These are phyloP conservation scores for Cyamopsis tetragonoloba DNA, from an alignment of 306 rosid species.

Conservation along the genomic window DNA sequence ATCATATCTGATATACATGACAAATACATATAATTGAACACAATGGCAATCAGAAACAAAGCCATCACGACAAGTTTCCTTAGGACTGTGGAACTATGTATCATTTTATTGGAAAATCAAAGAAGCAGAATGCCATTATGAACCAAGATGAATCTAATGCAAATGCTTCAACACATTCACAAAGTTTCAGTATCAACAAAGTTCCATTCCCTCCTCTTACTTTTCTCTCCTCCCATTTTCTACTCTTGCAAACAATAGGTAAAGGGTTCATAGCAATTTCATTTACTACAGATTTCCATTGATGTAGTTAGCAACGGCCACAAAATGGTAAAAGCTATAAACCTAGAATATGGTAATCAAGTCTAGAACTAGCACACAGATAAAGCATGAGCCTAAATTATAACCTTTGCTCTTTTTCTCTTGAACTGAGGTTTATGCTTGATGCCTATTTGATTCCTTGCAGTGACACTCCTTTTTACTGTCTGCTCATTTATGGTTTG, in stretches of 20 bases:
- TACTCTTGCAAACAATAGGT: no score
- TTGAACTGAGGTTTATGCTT: conserved; percentile 70
- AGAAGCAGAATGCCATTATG: neutral
- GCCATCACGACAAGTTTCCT: neutral
- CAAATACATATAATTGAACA: neutral
- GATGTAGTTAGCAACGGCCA: neutral
- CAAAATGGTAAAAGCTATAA: conserved; percentile 12
- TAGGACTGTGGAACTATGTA: neutral
- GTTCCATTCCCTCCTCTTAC: no score
- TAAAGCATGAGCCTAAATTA: neutral
- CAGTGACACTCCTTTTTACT: conserved; percentile 13
- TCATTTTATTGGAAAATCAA: neutral
- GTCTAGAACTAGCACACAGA: neutral
- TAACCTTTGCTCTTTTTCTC: conserved; percentile 79
- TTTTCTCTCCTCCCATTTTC: no score
- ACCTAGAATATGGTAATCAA: neutral
- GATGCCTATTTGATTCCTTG: conserved; percentile 30
- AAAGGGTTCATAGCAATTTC: neutral
- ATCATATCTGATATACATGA: neutral
- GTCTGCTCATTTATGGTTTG: conserved; percentile 26
- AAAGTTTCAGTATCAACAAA: neutral
- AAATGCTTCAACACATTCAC: neutral
- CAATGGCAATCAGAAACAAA: neutral
- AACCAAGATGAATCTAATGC: neutral
- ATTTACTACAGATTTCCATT: neutral